A percentile compares a stretch with the other conserved stretches of the same genome.
Evolutionary conservation across 371 early-diverging fungal genomes (phyloP).

Genomic region (Conidiobolus incongruus): DNA sequence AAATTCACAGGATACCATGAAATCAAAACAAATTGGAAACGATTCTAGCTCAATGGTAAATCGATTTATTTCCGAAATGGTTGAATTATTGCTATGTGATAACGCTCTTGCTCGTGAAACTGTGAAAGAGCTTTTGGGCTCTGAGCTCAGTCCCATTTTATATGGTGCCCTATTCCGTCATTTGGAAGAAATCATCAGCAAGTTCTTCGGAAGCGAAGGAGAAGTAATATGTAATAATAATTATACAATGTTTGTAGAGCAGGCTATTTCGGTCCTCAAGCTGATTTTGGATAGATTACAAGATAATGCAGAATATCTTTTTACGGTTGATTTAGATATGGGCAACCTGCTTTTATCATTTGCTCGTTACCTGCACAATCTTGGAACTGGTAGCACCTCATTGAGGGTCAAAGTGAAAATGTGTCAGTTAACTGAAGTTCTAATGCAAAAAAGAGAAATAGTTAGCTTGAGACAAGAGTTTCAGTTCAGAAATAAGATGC

Average conservation of each 20-base stretch:
- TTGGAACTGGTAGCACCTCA: constrained; percentile 30
- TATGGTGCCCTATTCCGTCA: constrained; percentile 70
- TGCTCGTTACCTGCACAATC: constrained; percentile 55
- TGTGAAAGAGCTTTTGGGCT: constrained; percentile 68
- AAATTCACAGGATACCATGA: constrained; percentile 9
- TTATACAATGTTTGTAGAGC: constrained; percentile 73
- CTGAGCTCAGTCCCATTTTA: constrained; percentile 59
- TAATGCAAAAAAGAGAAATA: constrained; percentile 57
- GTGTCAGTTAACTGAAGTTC: constrained; percentile 59
- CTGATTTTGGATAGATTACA: constrained; percentile 62
- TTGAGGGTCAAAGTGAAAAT: constrained; percentile 63
- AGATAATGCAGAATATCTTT: constrained; percentile 32
- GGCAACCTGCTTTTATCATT: constrained; percentile 52
- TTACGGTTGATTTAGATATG: constrained; percentile 42
- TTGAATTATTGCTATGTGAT: constrained; percentile 63
- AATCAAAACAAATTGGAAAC: constrained; percentile 7
- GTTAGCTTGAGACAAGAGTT: constrained; percentile 72
- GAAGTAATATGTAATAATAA: constrained; percentile 53
- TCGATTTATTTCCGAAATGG: constrained; percentile 62
- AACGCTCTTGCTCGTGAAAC: constrained; percentile 74
- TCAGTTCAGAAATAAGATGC: constrained; percentile 51
- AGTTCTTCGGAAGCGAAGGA: constrained; percentile 52
- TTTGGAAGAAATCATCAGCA: constrained; percentile 40
- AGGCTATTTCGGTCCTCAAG: constrained; percentile 65
- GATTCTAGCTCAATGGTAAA: constrained; percentile 34